These are phyloP conservation scores for Alternaria triticimaculans DNA, from an alignment of 2,329 filamentous ascomycete species.

Conservation along the genomic window DNA sequence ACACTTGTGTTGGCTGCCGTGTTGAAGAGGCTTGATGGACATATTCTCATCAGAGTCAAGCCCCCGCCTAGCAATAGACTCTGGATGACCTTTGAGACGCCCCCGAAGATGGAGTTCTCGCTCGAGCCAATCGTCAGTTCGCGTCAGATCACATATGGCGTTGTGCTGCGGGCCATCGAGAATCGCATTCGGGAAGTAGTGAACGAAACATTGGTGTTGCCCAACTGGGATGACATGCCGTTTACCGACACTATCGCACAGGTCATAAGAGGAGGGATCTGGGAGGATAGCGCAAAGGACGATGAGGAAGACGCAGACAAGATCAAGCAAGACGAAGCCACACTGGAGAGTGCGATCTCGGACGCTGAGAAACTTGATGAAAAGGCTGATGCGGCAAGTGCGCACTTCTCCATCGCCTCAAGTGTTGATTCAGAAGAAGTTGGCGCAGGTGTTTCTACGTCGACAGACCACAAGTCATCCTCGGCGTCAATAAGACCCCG, in stretches of 20 bases:
- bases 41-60: conserved; percentile 85
- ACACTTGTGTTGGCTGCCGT: conserved; percentile 87
- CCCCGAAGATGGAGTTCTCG: conserved; percentile 91
- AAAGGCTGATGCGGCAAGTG: conserved; percentile 26
- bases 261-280: conserved; percentile 85
- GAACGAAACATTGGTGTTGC: conserved; percentile 86
- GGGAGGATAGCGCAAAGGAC: conserved; percentile 52
- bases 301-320: conserved; percentile 22
- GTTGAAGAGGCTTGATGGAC: conserved; percentile 83
- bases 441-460: conserved; percentile 30
- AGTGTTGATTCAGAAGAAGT: conserved; percentile 28
- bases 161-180: conserved; percentile 92
- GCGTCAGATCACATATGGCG: conserved; percentile 90
- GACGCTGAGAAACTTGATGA: conserved; percentile 31
- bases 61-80: conserved; percentile 92
- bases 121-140: conserved; percentile 96
- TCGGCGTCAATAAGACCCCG: conserved; percentile 52
- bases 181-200: conserved; percentile 93
- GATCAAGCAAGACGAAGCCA: conserved; percentile 18
- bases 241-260: conserved; percentile 85
- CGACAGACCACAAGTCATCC: conserved; percentile 28
- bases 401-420: conserved; percentile 30
- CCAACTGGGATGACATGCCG: conserved; percentile 95
- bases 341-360: conserved; percentile 17
- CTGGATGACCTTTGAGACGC: conserved; percentile 95